Evolutionary conservation across 2,329 filamentous ascomycete species (phyloP).

Genomic region (Boeremia lycopersici): DNA sequence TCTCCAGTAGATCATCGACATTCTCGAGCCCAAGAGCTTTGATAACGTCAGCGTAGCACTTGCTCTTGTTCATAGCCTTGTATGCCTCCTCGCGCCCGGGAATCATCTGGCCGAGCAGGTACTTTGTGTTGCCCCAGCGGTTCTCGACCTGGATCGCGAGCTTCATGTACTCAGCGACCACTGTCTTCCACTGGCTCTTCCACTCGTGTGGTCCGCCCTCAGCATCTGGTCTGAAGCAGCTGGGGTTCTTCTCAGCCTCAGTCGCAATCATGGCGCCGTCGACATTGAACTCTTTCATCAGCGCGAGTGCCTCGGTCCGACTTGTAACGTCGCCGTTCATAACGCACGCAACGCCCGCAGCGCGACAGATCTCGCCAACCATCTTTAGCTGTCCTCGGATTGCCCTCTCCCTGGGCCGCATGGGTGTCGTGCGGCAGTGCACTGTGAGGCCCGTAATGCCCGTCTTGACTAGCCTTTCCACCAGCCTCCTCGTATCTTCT

Average conservation of each 20-base stretch:
- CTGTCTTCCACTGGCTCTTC: conserved; percentile 73
- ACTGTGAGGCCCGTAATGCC: conserved; percentile 92
- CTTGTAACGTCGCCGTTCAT: conserved; percentile 92
- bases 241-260: conserved; percentile 87
- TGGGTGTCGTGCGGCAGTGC: conserved; percentile 94
- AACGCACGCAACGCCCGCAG: conserved; percentile 86
- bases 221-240: conserved; percentile 74
- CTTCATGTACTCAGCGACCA: conserved; percentile 76
- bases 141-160: conserved; percentile 80
- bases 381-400: conserved; percentile 85
- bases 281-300: conserved; percentile 80
- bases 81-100: conserved; percentile 76
- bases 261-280: conserved; percentile 98
- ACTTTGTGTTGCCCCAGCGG: conserved; percentile 91
- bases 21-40: conserved; percentile 68
- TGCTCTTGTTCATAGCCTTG: conserved; percentile 66
- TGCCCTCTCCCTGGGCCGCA: conserved; percentile 87
- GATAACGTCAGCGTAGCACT: conserved; percentile 74
- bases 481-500: conserved; percentile 76
- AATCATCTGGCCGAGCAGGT: conserved; percentile 81
- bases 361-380: conserved; percentile 79
- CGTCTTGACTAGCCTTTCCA: conserved; percentile 78
- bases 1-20: conserved; percentile 66
- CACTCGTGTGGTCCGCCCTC: conserved; percentile 65
- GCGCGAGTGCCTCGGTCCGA: conserved; percentile 71